Conservation (phyloP, 352 stramenopile genomes). For the Plasmopara halstedii region DNA sequence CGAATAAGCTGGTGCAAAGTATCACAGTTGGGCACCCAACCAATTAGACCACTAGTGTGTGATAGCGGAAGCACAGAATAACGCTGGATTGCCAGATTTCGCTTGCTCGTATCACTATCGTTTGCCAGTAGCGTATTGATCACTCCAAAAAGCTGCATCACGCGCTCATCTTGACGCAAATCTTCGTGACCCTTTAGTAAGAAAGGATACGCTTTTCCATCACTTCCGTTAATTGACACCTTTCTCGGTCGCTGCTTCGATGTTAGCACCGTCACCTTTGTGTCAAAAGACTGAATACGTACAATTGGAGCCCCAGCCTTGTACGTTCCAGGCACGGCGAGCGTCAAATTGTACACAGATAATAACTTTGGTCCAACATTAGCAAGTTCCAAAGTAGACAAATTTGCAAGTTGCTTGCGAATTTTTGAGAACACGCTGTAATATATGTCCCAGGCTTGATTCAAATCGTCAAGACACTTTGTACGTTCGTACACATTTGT, state of each 20-base stretch:
- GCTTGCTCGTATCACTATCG: slow-evolving; percentile 96
- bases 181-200: slow-evolving; percentile 99
- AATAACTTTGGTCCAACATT: slow-evolving; percentile 96
- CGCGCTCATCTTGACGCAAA: slow-evolving; percentile 99
- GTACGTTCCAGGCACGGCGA: slow-evolving; percentile 95
- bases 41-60: slow-evolving; percentile 97
- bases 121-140: slow-evolving; percentile 99
- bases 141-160: slow-evolving; percentile 99
- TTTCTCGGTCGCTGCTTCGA: slow-evolving; percentile 99
- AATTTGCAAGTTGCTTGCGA: slow-evolving; percentile 88
- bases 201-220: slow-evolving; percentile 99
- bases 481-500: slow-evolving; percentile 73
- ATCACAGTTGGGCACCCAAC: slow-evolving; percentile 99
- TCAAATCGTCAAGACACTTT: slow-evolving; percentile 75
- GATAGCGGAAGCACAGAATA: slow-evolving; percentile 98
- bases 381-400: slow-evolving; percentile 95
- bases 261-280: slow-evolving; percentile 94
- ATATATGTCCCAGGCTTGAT: slow-evolving; percentile 98
- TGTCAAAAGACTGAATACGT: slow-evolving; percentile 90
- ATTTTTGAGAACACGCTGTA: slow-evolving; percentile 97
- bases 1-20: slow-evolving; percentile 99
- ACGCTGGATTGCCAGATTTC: slow-evolving; percentile 96
- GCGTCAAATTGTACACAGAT: slow-evolving; percentile 89
- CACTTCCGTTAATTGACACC: slow-evolving; percentile 96
- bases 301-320: slow-evolving; percentile 81